Evolutionary conservation across 202 grass and related monocot species (phyloP).

Genomic region (Elaeis oleifera): DNA sequence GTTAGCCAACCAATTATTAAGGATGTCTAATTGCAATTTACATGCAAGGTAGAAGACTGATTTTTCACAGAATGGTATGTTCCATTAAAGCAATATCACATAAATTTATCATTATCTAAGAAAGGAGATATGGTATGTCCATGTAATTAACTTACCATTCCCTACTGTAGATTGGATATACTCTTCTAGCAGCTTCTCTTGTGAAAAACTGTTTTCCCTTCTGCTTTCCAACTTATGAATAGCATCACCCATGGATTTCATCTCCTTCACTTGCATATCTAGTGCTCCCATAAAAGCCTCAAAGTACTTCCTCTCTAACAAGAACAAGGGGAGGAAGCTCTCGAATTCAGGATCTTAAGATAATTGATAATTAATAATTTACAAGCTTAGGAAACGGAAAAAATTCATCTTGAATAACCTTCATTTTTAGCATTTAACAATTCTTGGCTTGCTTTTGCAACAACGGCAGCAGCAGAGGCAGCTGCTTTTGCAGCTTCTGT

Average conservation of each 20-base stretch:
- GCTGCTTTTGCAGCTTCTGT: slow-evolving; percentile 25
- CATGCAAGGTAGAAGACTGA: too few species aligned
- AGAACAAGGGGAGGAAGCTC: background rate
- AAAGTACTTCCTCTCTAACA: slow-evolving; percentile 25
- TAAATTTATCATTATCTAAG: background rate
- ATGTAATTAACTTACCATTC: slow-evolving; percentile 18
- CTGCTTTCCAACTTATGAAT: slow-evolving; percentile 14
- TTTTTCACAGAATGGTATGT: background rate
- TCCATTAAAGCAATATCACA: background rate
- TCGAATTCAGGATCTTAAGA: too few species aligned
- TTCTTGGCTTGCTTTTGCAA: slow-evolving; percentile 24
- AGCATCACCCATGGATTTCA: slow-evolving; percentile 17
- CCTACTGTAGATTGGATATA: slow-evolving; percentile 3
- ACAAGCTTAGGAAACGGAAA: too few species aligned
- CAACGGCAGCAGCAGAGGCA: slow-evolving; percentile 18
- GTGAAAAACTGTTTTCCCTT: background rate
- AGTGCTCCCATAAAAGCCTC: slow-evolving; percentile 12
- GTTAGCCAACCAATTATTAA: too few species aligned
- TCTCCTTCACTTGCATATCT: slow-evolving; percentile 28
- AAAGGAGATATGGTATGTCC: background rate
- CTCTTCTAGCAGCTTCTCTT: slow-evolving; percentile 1
- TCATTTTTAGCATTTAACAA: slow-evolving; percentile 20
- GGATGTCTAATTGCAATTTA: too few species aligned
- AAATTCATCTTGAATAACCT: background rate
- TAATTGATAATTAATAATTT: too few species aligned